Evolutionary conservation across 306 rosid species (phyloP), one percentile per base, ranked within the genome.

Genomic region (Geum urbanum): DNA sequence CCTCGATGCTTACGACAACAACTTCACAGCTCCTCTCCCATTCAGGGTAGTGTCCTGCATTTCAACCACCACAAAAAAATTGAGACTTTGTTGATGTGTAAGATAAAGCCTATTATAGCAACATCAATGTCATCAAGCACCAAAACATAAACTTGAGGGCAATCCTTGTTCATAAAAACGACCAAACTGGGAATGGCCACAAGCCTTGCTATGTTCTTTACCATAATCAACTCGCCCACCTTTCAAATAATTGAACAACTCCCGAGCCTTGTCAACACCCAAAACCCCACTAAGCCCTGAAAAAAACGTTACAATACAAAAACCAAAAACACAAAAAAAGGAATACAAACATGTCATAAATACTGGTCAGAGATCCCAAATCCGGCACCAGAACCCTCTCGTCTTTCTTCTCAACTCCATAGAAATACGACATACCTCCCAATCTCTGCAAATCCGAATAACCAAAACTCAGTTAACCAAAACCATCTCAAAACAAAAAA

Each of bases 351-450:
- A 97, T 83, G 62, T 95, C 99, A 51, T 95, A 79, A 76, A 95
- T 49, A 69, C 99, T 91, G 48, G 99, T 95, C 35, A 95, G 63
- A 67, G 99, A 95, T 8, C 99, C 99, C 82, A 95, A 85, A 89
- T 95, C 99, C 61, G 99, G 99, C 6, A 95, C 99, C 19, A 95
- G 96, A 76, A 91, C 99, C 80, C 95, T 87, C 16, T 87, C 95
- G 78, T 91, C 99, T 50, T 84, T 95, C 91, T 91, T 91, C 89
- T 95, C 99, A 4, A 97, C 99, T 70, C 99, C 99, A 12, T 75
- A 97, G 62, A 95, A 95, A 71, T 95, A 95, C 7, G 99, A 95
- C 27, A 91, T 76, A 53, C 83, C 89, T 22, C 99, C 99, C 76
- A 95, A 79, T 75, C 87, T 88, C 99, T 94, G 53, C 37, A 65